A percentile compares a stretch with the other conserved stretches of the same genome.
phyloP scores from a whole-genome alignment of 345 rosid genomes.

The Populus davidiana region DNA sequence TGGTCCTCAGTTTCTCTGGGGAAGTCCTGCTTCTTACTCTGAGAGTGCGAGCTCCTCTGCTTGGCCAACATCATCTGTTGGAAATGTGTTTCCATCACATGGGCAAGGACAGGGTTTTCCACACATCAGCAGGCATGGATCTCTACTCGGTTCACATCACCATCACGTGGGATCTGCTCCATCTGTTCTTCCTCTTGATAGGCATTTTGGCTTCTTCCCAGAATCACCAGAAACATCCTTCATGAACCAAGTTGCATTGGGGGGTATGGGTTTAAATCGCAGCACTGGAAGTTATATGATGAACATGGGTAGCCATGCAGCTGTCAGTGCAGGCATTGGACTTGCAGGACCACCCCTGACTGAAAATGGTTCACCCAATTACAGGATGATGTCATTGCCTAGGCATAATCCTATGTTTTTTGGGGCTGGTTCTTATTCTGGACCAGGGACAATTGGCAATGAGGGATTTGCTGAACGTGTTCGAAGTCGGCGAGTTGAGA shows the following conservation, averaged over 20 bases:
- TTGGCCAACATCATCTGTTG: conserved; percentile 61
- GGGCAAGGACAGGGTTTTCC: conserved; percentile 49
- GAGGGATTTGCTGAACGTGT: conserved; percentile 56
- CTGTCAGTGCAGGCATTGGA: conserved; percentile 46
- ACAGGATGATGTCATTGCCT: conserved; percentile 55
- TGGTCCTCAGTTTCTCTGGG: conserved; percentile 93
- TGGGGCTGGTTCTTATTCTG: conserved; percentile 52
- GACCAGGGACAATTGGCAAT: conserved; percentile 38
- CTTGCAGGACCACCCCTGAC: conserved; percentile 44
- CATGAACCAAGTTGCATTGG: conserved; percentile 51
- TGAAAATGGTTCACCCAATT: conserved; percentile 54
- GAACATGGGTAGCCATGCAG: conserved; percentile 39
- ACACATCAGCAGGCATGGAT: conserved; percentile 39
- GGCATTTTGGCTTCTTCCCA: conserved; percentile 71
- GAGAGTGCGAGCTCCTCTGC: conserved; percentile 54
- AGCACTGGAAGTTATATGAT: conserved; percentile 46
- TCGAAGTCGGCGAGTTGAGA: conserved; percentile 41
- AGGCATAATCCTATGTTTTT: conserved; percentile 43
- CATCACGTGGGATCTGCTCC: conserved; percentile 95
- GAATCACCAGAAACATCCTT: conserved; percentile 70
- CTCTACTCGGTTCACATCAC: conserved; percentile 48
- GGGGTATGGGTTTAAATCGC: conserved; percentile 47
- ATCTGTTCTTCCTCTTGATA: conserved; percentile 71
- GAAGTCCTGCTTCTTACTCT: conserved; percentile 63
- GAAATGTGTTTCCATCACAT: conserved; percentile 53